Evolutionary conservation across 2,329 filamentous ascomycete species (phyloP).

Genomic region (Colletotrichum sp.): DNA sequence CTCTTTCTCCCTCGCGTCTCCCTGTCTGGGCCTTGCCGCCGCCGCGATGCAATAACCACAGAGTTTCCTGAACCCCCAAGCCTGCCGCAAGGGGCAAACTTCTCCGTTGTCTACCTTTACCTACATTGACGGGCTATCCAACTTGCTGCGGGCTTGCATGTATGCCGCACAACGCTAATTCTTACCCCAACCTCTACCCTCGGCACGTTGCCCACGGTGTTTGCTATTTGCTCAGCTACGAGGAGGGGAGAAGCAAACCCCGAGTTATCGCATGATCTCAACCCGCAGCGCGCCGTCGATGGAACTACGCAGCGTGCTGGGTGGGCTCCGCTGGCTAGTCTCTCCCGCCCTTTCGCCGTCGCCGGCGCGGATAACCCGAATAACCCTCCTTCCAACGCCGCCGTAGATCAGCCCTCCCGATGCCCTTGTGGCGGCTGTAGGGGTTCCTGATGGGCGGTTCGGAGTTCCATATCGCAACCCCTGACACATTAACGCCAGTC

Average conservation of each 20-base stretch:
- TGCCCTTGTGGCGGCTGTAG: background rate
- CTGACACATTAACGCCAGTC: background rate
- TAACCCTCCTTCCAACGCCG: background rate
- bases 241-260: background rate
- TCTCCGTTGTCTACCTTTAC: background rate
- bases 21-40: background rate
- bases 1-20: background rate
- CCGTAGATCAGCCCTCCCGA: background rate
- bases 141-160: background rate
- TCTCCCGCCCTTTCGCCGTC: background rate
- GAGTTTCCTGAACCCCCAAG: background rate
- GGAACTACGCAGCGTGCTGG: background rate
- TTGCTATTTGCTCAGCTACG: background rate
- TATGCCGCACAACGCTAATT: background rate
- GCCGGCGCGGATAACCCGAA: background rate
- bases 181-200: background rate
- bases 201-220: background rate
- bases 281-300: background rate
- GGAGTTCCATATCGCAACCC: background rate
- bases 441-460: background rate
- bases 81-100: background rate
- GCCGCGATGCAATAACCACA: background rate
- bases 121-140: background rate
- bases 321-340: background rate
- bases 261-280: background rate